Evolutionary conservation across 2,329 filamentous ascomycete species (phyloP), one percentile per base, ranked within the genome.

Genomic region (Claviceps paspali): DNA sequence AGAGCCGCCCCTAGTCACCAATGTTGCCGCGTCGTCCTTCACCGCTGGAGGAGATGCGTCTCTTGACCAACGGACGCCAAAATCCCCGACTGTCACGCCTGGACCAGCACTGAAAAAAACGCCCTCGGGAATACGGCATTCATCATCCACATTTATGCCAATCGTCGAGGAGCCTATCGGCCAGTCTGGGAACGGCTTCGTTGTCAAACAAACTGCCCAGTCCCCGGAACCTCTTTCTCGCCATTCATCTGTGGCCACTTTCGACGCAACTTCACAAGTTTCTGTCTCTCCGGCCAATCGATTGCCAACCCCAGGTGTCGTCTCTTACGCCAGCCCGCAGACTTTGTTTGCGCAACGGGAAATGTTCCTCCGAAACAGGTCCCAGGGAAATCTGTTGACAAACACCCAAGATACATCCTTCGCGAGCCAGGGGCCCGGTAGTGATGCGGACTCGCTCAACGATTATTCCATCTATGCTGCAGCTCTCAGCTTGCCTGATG

Each of bases 321-420:
- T 70, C 2, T 68, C 69, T 0, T 68, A 66, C 42, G 52, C 59
- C n/a, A 65, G 61, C 41, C 66, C 67, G 0, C 66, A 73, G 45
- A 75, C 70, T 5, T 59, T 76, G 5, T 60, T 76, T 21, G 69
- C 67, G 2, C 64, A 69, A 51, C 64, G 71, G 10, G 71, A 76
- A 27, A 59, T 63, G 52, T 62, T 70, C 30, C 56, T 76, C 15
- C 65, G 68, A 19, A 67, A 57, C 47, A 72, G 68, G 45, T 67
- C 68, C 2, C 58, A 66, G 38, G 58, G 62, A 17, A 60, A 58
- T 35, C 43, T 64, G 23, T 38, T 57, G 10, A 42, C 40, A 21
- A 51, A 31, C 37, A 45, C 45, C 5, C 43, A 46, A 11, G 55
- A 56, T 40, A 43, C 46, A 40, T 49, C 49, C 24, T 43, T 43